phyloP scores from a whole-genome alignment of 805 yeast genomes.

The Saccharomycopsis sp. region DNA sequence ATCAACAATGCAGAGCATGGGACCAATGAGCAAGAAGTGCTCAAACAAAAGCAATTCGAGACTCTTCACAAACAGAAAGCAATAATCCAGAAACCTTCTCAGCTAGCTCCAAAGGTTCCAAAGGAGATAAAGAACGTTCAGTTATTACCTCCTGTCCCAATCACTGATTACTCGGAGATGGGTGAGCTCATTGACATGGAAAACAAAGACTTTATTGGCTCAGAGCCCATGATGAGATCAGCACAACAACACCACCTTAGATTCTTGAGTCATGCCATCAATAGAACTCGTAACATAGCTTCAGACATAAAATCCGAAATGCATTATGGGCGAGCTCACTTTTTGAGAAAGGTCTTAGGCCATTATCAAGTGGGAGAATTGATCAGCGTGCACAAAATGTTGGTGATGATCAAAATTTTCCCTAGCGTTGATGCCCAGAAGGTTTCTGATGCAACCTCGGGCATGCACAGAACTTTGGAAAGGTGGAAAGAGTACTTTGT shows the following conservation, averaged over 20 bases:
- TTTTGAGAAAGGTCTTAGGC: conserved; percentile 3
- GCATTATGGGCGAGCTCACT: not conserved
- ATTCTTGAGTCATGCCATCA: too few relatives aligned
- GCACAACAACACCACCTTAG: not conserved
- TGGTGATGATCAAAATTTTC: conserved; percentile 39
- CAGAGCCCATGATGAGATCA: too few relatives aligned
- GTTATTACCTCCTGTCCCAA: too few relatives aligned
- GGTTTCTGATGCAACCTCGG: conserved; percentile 42
- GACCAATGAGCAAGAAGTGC: not conserved
- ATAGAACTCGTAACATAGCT: not conserved
- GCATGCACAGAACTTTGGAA: conserved; percentile 50
- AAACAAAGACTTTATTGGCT: too few relatives aligned
- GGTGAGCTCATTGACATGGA: too few relatives aligned
- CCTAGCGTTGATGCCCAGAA: conserved; percentile 26
- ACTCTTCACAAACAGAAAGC: not conserved
- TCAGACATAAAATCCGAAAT: not conserved
- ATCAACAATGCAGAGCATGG: too few relatives aligned
- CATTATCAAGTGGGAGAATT: conserved; percentile 43
- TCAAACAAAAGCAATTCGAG: not conserved
- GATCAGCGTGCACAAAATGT: conserved; percentile 55
- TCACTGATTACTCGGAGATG: too few relatives aligned
- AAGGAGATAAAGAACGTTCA: too few relatives aligned
- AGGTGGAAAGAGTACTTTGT: conserved; percentile 76
- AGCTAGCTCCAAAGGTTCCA: not conserved
- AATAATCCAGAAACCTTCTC: not conserved